Percentiles rank a stretch among this genome's conserved stretches.
Evolutionary conservation across 2,329 filamentous ascomycete genomes (phyloP).

Genomic region (Talaromyces albobiverticillius): DNA sequence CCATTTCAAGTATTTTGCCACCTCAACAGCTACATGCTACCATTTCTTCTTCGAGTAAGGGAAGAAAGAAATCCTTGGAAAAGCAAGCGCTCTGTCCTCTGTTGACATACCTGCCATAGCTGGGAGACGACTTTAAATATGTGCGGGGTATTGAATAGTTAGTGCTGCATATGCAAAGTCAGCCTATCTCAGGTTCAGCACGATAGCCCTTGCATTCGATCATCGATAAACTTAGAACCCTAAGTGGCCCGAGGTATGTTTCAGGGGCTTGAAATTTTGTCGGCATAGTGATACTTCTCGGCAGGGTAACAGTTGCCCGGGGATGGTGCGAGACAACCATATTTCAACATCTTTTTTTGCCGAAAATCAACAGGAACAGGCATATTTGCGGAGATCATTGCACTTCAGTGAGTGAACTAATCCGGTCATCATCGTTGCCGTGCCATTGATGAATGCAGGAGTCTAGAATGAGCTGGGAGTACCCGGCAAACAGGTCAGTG

Average conservation of each 20-base stretch:
- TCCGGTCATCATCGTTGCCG: background rate
- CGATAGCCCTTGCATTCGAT: constrained; percentile 1
- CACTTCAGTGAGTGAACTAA: background rate
- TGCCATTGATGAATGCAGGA: background rate
- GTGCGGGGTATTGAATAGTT: background rate
- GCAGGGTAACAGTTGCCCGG: constrained; percentile 1
- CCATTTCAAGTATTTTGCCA: background rate
- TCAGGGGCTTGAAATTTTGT: background rate
- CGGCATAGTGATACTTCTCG: constrained; percentile 1
- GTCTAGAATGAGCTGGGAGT: background rate
- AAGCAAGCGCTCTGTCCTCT: background rate
- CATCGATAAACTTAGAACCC: background rate
- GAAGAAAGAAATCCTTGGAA: background rate
- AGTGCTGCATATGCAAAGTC: background rate
- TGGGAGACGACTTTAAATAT: background rate
- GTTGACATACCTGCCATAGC: constrained; percentile 1
- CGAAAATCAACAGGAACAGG: background rate
- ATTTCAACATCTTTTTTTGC: background rate
- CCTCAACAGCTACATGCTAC: background rate
- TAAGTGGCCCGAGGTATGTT: background rate
- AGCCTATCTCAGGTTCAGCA: background rate
- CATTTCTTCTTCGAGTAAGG: background rate
- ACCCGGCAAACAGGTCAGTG: background rate
- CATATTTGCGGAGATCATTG: background rate
- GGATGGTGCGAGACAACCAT: background rate